Evolutionary conservation across 306 rosid genomes (phyloP).

Genomic region (Castanea mollissima): DNA sequence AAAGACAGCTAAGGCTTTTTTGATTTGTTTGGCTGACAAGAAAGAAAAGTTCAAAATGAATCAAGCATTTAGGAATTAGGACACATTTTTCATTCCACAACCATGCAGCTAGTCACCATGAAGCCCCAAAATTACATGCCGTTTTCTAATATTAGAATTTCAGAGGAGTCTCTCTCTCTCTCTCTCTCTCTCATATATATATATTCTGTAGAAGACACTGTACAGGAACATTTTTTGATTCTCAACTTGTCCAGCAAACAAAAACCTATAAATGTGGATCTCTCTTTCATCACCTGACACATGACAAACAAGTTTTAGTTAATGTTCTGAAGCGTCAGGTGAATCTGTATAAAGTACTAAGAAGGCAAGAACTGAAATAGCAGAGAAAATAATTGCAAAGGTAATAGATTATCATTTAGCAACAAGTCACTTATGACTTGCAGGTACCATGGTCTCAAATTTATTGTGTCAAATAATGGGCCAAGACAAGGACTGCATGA

Average conservation of each 20-base stretch:
- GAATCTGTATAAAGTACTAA: too few species aligned
- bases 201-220: background rate
- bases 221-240: background rate
- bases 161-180: too few species aligned
- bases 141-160: background rate
- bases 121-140: background rate
- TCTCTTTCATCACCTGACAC: background rate
- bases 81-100: background rate
- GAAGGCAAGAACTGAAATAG: background rate
- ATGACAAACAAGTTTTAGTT: background rate
- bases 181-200: background rate
- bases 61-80: background rate
- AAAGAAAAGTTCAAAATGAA: background rate
- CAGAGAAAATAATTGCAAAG: background rate
- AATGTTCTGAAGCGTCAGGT: background rate
- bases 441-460: background rate
- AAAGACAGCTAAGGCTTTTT: too few species aligned
- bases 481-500: too few species aligned
- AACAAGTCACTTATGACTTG: background rate
- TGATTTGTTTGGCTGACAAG: background rate
- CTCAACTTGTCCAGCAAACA: background rate
- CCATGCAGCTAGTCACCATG: background rate
- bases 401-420: background rate
- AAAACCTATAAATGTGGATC: background rate
- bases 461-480: too few species aligned